Percentiles rank a stretch among this genome's conserved stretches.
phyloP scores from a whole-genome alignment of 148 eudicot species.

The Agrostemma githago region DNA sequence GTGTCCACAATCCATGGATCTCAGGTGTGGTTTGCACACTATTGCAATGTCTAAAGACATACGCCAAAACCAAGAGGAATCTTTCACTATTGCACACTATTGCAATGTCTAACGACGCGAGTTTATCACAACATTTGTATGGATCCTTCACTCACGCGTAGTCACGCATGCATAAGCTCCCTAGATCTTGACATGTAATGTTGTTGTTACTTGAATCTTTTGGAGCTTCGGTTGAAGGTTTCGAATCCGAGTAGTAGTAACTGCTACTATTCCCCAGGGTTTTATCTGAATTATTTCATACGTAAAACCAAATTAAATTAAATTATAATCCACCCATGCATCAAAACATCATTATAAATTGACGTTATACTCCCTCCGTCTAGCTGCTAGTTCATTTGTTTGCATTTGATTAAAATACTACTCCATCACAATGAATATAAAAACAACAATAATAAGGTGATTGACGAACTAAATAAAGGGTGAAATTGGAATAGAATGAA shows the following conservation, averaged over 20 bases:
- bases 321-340: not conserved
- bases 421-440: not conserved
- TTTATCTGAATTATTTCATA: not conserved
- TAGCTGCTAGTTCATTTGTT: no score
- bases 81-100: not conserved
- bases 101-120: not conserved
- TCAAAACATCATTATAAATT: no score
- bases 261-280: not conserved
- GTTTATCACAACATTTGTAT: not conserved
- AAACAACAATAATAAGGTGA: not conserved
- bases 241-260: no score
- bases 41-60: no score
- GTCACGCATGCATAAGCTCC: not conserved
- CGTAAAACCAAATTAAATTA: no score
- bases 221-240: not conserved
- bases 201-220: not conserved
- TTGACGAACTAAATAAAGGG: no score
- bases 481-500: no score
- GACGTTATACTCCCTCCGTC: no score
- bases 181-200: not conserved
- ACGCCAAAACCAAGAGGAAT: slow-evolving; percentile 3
- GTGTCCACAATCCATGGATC: no score
- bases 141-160: not conserved
- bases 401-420: no score
- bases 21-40: no score